These are phyloP conservation scores for Lepidium didymum DNA, from an alignment of 345 rosid species.

Conservation along the genomic window DNA sequence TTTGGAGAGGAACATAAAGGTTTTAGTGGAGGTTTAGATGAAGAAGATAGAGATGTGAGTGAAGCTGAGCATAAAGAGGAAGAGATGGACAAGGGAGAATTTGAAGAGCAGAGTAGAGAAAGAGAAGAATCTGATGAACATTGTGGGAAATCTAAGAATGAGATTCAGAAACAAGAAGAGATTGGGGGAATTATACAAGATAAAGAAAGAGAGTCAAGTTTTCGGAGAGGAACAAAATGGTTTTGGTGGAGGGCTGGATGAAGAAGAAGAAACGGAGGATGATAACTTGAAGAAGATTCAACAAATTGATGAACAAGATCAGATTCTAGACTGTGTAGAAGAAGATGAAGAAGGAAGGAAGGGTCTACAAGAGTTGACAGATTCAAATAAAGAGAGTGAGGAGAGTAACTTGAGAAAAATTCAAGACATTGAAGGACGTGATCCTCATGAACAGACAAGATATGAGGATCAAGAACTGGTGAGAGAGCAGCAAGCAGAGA, in stretches of 20 bases:
- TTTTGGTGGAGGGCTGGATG: not conserved
- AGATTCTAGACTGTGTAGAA: not conserved
- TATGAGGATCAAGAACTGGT: not conserved
- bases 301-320: constrained; percentile 7
- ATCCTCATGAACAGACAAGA: not conserved
- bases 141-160: no score
- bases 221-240: no score
- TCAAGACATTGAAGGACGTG: not conserved
- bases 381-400: not conserved
- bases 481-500: not conserved
- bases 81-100: no score
- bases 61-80: no score
- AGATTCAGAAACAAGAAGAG: no score
- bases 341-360: not conserved
- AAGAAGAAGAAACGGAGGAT: not conserved
- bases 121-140: no score
- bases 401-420: not conserved
- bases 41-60: no score
- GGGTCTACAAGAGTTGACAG: not conserved
- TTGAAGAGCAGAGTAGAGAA: not conserved
- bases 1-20: not conserved
- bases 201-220: no score
- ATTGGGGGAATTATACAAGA: no score
- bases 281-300: not conserved
- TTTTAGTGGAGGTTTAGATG: not conserved